Base-by-base conservation (phyloP, 2,329 filamentous ascomycete species). In the Fusarium irregulare region DNA sequence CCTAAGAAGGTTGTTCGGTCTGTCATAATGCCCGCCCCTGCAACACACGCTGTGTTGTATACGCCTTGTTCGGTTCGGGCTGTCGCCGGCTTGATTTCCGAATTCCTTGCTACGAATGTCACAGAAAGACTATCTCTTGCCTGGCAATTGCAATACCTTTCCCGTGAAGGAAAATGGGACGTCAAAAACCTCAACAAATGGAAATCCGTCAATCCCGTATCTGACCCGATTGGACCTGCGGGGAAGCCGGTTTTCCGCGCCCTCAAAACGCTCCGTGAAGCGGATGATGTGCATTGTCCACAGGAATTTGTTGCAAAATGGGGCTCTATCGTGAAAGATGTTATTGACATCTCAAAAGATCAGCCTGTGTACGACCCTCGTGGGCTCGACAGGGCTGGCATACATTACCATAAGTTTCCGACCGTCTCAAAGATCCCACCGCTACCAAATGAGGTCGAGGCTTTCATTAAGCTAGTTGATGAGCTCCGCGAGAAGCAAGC, bases 141-240 rank as follows among this genome's bases (percentile, higher is more conserved):
- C 45, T 98, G 95, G 94, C 95, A 98, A 80, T 84, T 98, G 18
- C 92, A 95, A 74, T 91, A 96, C 75, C 88, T 98, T 25, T 93
- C 92, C 4, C 93, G 92, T 3, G 92, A 94, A 72, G 94, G 94
- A 5, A 98, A 98, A 81, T 98, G 95, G 95, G 95, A 98, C 76
- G 93, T 98, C 72, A 98, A 98, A 82, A 98, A 98, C 76, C 85
- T 98, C 13, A 89, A 88, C 63, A 98, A 98, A 77, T 98, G 95
- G 95, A 88, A 93, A 78, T 89, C 89, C 20, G 92, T 97, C 1
- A 80, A 83, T 2, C 92, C 94, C 1, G 92, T 97, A 2, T 97
- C 93, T 0, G 85, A 87, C 3, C 89, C 91, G 6, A 96, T 98
- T 64, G 92, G 87, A 5, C 80, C 76, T 8, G 30, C 51, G 9